Base-by-base conservation (phyloP, 108 stramenopile species). In the Licmophora abbreviata region DNA sequence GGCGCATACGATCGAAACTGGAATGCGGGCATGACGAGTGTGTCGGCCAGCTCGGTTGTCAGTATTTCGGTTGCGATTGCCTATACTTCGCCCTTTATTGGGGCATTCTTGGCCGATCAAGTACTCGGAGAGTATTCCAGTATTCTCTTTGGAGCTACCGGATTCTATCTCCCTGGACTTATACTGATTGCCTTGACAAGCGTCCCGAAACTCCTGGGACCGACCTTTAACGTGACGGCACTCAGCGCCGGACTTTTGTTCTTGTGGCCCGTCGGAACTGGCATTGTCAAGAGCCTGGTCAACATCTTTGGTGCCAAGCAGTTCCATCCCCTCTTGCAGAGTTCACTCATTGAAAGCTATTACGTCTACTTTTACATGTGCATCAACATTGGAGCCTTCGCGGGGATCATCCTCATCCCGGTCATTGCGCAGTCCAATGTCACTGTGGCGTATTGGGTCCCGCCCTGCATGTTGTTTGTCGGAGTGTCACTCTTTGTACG, bases 311-410 rank as follows among this genome's bases (percentile, higher is more conserved):
- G 90, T 20, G 90, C 90, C 29, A 85, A 81, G 28, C 90, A 92
- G 51, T 92, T 81, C 58, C 90, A 92, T 63, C 90, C 90, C 0
- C 51, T 88, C 14, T 49, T 92, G 59, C 90, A 92, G 48, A 71
- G 73, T 4, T 66, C 74, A 2, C 41, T 79, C 56, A 84, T 92
- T 50, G 81, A 83, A 52, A 56, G 70, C 0, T 92, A 88, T 47
- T 91, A 92, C 43, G 85, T 92, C 37, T 80, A 81, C 29, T 92
- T 88, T 52, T 92, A 92, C 79, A 87, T 85, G 83, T 83, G 71
- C 51, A 92, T 88, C 58, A 92, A 92, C 53, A 76, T 92, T 45
- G 90, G 90, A 0, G 90, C 90, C 3, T 55, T 92, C 55, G 62
- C 74, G 21, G 90, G 90, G 17, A 77, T 79, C n/a, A 68, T 83